Evolutionary conservation across 202 grass and related monocot species (phyloP), one percentile per base, ranked within the genome.

Genomic region (Carex arenaria): DNA sequence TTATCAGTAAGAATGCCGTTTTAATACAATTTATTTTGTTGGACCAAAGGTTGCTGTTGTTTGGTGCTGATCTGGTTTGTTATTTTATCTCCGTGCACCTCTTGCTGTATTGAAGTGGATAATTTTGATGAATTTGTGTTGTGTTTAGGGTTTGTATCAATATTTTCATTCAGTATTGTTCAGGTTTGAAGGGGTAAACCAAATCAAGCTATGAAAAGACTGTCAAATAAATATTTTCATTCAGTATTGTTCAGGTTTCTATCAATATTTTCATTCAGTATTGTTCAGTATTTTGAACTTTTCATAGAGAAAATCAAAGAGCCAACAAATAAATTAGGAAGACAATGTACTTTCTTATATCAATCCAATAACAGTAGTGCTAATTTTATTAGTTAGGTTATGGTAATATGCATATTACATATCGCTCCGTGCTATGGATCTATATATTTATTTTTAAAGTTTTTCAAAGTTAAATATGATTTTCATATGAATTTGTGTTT

Each of bases 21-120:
- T 55, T 81, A 14, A 78, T 84, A 66, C 6, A 62, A 15, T 56
- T 65, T 72, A 43, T 52, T 60, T 32, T 81, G 32, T 52, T 85
- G 30, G 42, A 23, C 20, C 60, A 53, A 47, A 86, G 51, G 22
- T 3, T 66, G 19, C 31, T 64, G 57, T 55, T 64, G 57, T 55
- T 36, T 62, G 34, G 34, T 60, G 53, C 28, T 83, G 47, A 70
- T 19, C 10, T 40, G 15, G 15, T 72, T 59, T 59, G 20, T 71
- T 32, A 54, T 22, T 61, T 72, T 13, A 19, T 47, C 2, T 3
- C 15, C 20, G 12, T 76, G 65, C 40, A 19, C 28, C 10, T 84
- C 57, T 84, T 76, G 15, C 14, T 76, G 42, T 61, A 74, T 17
- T 76, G 47, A 10, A 74, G 17, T 72, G 61, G 26, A 61, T 84